Base-by-base conservation (phyloP, 805 yeast genomes). In the Tetrapisispora nanseiensis region DNA sequence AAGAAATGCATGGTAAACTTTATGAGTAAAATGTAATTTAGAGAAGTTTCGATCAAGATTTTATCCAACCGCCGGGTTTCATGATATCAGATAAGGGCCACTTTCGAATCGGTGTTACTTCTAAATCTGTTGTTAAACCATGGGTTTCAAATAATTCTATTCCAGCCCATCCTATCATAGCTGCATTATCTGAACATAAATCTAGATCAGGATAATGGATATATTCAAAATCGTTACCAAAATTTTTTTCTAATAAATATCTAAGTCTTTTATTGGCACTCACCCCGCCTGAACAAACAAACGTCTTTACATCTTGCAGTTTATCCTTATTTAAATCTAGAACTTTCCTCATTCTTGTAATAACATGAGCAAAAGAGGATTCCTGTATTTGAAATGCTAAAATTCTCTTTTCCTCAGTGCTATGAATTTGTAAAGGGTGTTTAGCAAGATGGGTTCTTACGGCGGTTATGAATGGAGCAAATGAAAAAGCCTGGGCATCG, bases 111-210 rank as follows among this genome's bases (percentile, higher is more conserved):
- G 95, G 94, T n/a, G 71, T 54, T 3, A 78, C 74, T 10, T 63
- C 70, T 33, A 83, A 52, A 6, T 70, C 72, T 0, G 87, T 74
- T 11, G 70, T 52, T 9, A 63, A 29, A 1, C 49, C 51, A 6
- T 46, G 21, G 2, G 58, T 47, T 56, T 87, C 95, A 56, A 66
- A 82, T 16, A 89, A 63, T 58, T 90, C 96, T 8, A 90, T 85
- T 0, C 97, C 98, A 0, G 97, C 95, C 79, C 94, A 86, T 1
- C 96, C 98, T 40, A 92, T 92, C 98, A 92, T 92, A 2, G 86
- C 76, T 0, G 97, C 95, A 60, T 92, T 92, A 56, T 92, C 98
- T 0, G 97, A 86, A 57, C 98, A 92, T 46, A 87, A 65, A 1
- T 70, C 62, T 2, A 78, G 66, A 18, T 75, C 78, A 0, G 97